Conservation (phyloP, 345 rosid species). For the Arabidopsis arenosa region DNA sequence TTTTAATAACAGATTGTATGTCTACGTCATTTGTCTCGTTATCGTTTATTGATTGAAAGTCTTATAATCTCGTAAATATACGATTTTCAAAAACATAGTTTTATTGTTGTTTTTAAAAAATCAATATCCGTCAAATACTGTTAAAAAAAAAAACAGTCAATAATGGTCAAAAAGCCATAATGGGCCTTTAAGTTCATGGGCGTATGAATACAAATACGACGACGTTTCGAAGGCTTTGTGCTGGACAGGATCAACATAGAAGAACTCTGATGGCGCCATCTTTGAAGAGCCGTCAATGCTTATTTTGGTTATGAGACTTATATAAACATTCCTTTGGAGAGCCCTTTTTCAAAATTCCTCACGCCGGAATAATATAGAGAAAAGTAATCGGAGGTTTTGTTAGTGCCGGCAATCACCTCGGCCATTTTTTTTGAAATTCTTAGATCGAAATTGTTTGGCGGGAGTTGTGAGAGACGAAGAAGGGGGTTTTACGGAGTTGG, state of each 20-base stretch:
- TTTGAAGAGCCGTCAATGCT: conserved; percentile 19
- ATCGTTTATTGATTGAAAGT: conserved; percentile 15
- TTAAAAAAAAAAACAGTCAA: not conserved
- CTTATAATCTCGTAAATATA: not conserved
- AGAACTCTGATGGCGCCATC: conserved; percentile 40
- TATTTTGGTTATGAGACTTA: not conserved
- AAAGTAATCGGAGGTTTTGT: conserved; percentile 5
- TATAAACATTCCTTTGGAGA: conserved; percentile 9
- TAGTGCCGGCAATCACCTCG: not conserved
- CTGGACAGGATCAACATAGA: conserved; percentile 7
- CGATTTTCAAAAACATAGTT: not conserved
- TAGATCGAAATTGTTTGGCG: conserved; percentile 21
- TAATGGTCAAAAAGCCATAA: conserved; percentile 7
- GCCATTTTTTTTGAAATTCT: not conserved
- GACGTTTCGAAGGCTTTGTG: not conserved
- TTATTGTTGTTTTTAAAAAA: too few relatives aligned
- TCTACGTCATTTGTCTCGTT: conserved; percentile 29
- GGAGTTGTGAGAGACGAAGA: conserved; percentile 10
- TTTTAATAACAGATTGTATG: not conserved
- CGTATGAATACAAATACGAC: not conserved
- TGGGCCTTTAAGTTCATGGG: conserved; percentile 25
- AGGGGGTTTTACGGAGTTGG: conserved; percentile 14
- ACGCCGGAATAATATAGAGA: not conserved
- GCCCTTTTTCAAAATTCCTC: not conserved
- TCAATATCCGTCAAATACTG: not conserved